Evolutionary conservation across 1,139 yeast species (phyloP), one percentile per base, ranked within the genome.

Genomic region (Yamadazyma oceani): DNA sequence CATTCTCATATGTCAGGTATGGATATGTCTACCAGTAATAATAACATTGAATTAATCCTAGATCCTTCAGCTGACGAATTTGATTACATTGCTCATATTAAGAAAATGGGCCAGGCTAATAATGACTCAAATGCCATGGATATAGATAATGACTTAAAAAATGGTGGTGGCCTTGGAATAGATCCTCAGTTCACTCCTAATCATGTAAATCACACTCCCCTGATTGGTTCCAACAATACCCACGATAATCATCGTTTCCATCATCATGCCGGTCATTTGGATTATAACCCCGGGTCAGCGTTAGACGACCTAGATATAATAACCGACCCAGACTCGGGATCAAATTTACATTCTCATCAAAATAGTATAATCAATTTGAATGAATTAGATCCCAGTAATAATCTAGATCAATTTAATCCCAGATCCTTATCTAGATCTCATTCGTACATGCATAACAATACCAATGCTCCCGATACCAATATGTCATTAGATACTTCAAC

Each of bases 31-130:
- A 19, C 21, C 10, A 16, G 11, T 27, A 16, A 27, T 27, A 27
- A 27, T 27, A 8, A 8, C 16, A 16, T 27, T 5, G 30, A 27
- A 16, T 43, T 30, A 17, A 31, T 11, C 37, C 42, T 41, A 22
- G 70, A 64, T 31, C 75, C 78, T 5, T 69, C 69, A 2, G 69
- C 72, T 11, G 80, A 70, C 31, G 83, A 74, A 34, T 82, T 82
- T 50, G 85, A 81, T 55, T 82, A 82, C 49, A 78, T 80, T 14
- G 84, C 85, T 12, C 87, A 82, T 52, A 80, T 82, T 25, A 73
- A 78, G 46, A 72, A 69, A 44, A 73, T 80, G 55, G 80, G 82
- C 21, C 73, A 69, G 47, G 12, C 21, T 14, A 27, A 27, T 16
- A 27, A 15, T 22, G 26, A 34, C 17, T 5, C 22, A 6, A 17